Evolutionary conservation across 352 stramenopile species (phyloP), one percentile per base, ranked within the genome.

Genomic region (Pythium aristosporum): DNA sequence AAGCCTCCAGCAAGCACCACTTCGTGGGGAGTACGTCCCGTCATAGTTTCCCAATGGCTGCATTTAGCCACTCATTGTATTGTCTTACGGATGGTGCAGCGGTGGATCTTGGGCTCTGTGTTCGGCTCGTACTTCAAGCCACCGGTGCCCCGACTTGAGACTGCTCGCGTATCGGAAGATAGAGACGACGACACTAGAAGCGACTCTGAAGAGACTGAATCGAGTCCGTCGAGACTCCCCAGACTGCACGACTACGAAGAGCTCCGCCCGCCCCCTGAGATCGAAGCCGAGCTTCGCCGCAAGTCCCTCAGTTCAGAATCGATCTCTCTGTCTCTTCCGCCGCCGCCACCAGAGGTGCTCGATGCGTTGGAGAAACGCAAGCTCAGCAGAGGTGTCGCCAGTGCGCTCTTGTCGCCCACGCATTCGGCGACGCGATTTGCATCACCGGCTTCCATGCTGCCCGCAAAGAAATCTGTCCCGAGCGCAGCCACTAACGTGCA

Each of bases 51-150:
- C 15, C 44, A 34, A 39, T 37, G 25, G 11, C 48, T 32, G 46
- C 7, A 57, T 28, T 13, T 32, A 6, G 8, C 21, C 21, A 20
- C 1, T 49, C 21, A 5, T 42, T 61, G 13, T 49, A 50, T 62
- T 16, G 20, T 52, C 5, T 32, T 2, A 20, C 25, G 12, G 8
- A 9, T 25, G 6, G 1, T 32, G 21, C 50, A 72, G 66, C 59
- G 60, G 37, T 72, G 66, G 66, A 47, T 72, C 11, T 16, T 68
- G 4, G 66, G 66, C 30, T 72, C 66, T 0, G 59, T 72, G 11
- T 72, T 72, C 49, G 60, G 60, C 1, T 30, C 25, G 25, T 61
- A 54, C 7, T 28, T 6, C 11, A 53, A 47, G 2, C 20, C 36
- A 18, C 1, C n/a, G 36, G 2, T 15, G 7, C 37, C 28, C 12